These are phyloP conservation scores for Trichothecium roseum DNA, from an alignment of 2,329 filamentous ascomycete genomes.

Conservation along the genomic window DNA sequence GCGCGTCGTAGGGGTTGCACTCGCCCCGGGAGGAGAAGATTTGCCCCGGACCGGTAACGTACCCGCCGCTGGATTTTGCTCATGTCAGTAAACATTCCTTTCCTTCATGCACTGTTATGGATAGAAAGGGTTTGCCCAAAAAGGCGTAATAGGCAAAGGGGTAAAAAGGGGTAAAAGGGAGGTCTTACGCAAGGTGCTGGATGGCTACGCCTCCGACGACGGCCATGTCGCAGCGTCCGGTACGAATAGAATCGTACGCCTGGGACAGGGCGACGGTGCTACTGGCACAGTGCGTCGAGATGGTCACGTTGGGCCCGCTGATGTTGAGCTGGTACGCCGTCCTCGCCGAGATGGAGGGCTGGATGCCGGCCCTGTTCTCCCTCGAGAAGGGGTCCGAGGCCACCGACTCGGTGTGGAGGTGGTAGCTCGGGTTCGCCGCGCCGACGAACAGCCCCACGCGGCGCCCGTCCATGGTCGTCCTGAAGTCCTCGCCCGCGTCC, in stretches of 20 bases:
- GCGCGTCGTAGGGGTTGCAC: slow-evolving; percentile 6
- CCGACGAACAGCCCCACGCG: slow-evolving; percentile 2
- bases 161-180: too few relatives aligned
- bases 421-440: background rate
- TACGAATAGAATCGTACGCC: slow-evolving; percentile 19
- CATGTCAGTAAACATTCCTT: too few relatives aligned
- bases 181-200: background rate
- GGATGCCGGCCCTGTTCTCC: background rate
- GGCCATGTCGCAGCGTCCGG: slow-evolving; percentile 19
- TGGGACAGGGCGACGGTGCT: slow-evolving; percentile 30
- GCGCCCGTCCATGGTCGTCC: background rate
- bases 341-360: slow-evolving; percentile 2
- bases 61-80: too few relatives aligned
- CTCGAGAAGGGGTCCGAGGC: background rate
- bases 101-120: too few relatives aligned
- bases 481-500: slow-evolving; percentile 7
- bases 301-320: slow-evolving; percentile 20
- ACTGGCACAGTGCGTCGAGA: slow-evolving; percentile 34
- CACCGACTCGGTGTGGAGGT: background rate
- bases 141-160: too few relatives aligned
- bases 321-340: slow-evolving; percentile 5
- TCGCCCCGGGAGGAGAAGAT: slow-evolving; percentile 4
- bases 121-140: too few relatives aligned
- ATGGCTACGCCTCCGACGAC: slow-evolving; percentile 20
- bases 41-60: background rate